phyloP scores from a whole-genome alignment of 352 stramenopile genomes.

The Globisporangium yorkense region DNA sequence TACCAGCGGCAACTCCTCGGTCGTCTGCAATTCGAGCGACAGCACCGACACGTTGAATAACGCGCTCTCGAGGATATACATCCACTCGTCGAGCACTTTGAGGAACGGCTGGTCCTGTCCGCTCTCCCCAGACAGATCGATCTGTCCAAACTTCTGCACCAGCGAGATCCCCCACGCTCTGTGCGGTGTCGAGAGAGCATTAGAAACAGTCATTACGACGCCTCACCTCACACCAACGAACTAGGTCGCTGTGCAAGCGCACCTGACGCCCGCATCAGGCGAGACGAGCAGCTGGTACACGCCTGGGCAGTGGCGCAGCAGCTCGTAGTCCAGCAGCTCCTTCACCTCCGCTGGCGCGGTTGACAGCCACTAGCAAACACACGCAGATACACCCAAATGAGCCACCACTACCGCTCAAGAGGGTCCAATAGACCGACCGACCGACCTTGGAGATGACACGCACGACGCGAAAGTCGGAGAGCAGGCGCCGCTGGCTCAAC shows the following conservation, averaged over 20 bases:
- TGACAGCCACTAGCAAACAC: conserved; percentile 32
- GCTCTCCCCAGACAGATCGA: conserved; percentile 47
- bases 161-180: conserved; percentile 63
- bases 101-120: conserved; percentile 45
- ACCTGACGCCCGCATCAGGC: conserved; percentile 75
- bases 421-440: neutral
- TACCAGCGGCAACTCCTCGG: conserved; percentile 64
- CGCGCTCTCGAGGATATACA: conserved; percentile 79
- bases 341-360: conserved; percentile 28
- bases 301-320: conserved; percentile 52
- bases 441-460: conserved; percentile 51
- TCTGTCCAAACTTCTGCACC: conserved; percentile 47
- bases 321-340: conserved; percentile 32
- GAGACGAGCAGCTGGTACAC: conserved; percentile 75
- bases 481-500: conserved; percentile 63
- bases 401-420: too few species aligned
- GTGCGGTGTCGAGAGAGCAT: neutral
- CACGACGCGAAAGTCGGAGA: conserved; percentile 79
- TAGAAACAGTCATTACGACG: neutral
- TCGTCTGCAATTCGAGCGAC: conserved; percentile 60
- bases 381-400: neutral
- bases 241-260: neutral
- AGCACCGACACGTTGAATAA: conserved; percentile 70
- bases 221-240: neutral
- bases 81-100: conserved; percentile 81